These are phyloP conservation scores for Vitis hybrid DNA, from an alignment of 177 flowering plant species.

Conservation along the genomic window DNA sequence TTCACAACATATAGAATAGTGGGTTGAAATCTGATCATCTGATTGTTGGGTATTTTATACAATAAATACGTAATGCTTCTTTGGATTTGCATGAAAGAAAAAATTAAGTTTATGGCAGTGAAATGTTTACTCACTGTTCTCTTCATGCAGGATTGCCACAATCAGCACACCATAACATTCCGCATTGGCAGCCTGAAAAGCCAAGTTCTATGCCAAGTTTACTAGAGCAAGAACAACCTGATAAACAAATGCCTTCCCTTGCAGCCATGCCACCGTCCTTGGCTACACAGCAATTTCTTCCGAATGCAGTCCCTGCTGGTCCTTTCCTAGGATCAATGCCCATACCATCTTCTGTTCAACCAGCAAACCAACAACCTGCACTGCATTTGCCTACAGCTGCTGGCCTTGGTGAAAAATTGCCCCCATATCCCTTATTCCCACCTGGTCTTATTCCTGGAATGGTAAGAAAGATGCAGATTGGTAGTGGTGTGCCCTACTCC, in stretches of 20 bases:
- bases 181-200: slow-evolving; percentile 70
- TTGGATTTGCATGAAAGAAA: not conserved
- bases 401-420: slow-evolving; percentile 57
- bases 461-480: slow-evolving; percentile 98
- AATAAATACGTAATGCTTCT: slow-evolving; percentile 1
- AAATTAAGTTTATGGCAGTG: not conserved
- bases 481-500: slow-evolving; percentile 98
- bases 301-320: slow-evolving; percentile 37
- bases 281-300: slow-evolving; percentile 51
- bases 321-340: slow-evolving; percentile 56
- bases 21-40: too few relatives aligned
- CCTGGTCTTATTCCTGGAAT: slow-evolving; percentile 99
- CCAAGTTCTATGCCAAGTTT: slow-evolving; percentile 21
- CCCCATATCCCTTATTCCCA: slow-evolving; percentile 92
- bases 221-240: slow-evolving; percentile 49
- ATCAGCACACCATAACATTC: slow-evolving; percentile 26
- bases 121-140: not conserved
- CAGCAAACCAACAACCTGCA: slow-evolving; percentile 41
- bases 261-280: slow-evolving; percentile 30
- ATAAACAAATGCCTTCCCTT: slow-evolving; percentile 38
- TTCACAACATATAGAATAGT: not conserved
- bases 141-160: slow-evolving; percentile 40
- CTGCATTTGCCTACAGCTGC: slow-evolving; percentile 39
- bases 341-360: slow-evolving; percentile 45
- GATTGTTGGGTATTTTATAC: not conserved